Evolutionary conservation across 352 stramenopile genomes (phyloP).

Genomic region (Pythium diclinum): DNA sequence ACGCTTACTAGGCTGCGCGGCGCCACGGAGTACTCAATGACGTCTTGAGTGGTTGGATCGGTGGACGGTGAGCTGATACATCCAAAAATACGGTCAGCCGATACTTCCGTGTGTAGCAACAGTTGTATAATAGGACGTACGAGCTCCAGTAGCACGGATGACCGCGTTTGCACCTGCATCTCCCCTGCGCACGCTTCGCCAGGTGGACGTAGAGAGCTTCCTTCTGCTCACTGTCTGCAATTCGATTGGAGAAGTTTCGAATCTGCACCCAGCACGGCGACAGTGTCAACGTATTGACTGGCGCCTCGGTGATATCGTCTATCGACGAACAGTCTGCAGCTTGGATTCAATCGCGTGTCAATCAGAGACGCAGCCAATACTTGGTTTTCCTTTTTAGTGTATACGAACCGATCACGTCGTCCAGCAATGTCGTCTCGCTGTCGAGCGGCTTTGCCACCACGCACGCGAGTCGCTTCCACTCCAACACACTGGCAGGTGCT

Average conservation of each 20-base stretch:
- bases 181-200: constrained; percentile 29
- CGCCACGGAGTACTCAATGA: constrained; percentile 61
- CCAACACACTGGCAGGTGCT: neutral
- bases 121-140: constrained; percentile 31
- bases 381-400: neutral
- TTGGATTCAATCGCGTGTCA: neutral
- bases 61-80: constrained; percentile 22
- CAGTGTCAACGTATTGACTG: neutral
- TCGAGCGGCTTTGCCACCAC: constrained; percentile 8
- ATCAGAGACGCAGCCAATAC: neutral
- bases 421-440: neutral
- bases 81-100: neutral
- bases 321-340: constrained; percentile 4
- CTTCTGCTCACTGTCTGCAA: neutral
- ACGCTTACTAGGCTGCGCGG: constrained; percentile 40
- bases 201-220: neutral
- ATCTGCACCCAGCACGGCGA: neutral
- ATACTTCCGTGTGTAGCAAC: no score
- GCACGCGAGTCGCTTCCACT: constrained; percentile 1
- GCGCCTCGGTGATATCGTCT: neutral
- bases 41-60: constrained; percentile 35
- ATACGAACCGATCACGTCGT: neutral
- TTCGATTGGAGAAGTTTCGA: neutral
- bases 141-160: constrained; percentile 77
- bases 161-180: constrained; percentile 56